phyloP scores from a whole-genome alignment of 129 eudicot genomes.

The Flaveria trinervia region DNA sequence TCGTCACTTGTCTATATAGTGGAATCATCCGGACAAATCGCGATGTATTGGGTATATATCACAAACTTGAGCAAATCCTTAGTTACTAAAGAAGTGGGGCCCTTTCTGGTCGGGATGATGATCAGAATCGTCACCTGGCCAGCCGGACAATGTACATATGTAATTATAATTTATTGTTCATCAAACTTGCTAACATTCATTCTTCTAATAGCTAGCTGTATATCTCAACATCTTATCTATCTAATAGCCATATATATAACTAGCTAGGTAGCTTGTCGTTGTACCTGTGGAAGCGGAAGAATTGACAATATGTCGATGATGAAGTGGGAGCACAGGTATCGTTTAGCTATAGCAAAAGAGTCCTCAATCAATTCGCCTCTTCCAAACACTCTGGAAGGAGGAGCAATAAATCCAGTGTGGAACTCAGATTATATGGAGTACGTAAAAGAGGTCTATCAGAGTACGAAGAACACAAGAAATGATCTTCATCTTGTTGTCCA shows the following conservation, averaged over 20 bases:
- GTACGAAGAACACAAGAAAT: constrained; percentile 71
- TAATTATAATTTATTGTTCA: too few relatives aligned
- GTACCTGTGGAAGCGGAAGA: constrained; percentile 85
- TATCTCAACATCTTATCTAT: too few relatives aligned
- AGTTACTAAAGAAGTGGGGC: constrained; percentile 50
- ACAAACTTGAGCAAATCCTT: constrained; percentile 67
- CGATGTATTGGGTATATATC: constrained; percentile 51
- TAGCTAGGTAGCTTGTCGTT: too few relatives aligned
- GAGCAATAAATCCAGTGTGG: constrained; percentile 76
- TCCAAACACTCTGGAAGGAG: constrained; percentile 75
- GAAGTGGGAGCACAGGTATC: constrained; percentile 68
- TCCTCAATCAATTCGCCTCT: constrained; percentile 71
- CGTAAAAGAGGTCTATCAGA: constrained; percentile 59
- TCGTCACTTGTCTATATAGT: constrained; percentile 61
- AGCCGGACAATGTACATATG: too few relatives aligned
- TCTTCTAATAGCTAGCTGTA: too few relatives aligned
- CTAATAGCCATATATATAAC: too few relatives aligned
- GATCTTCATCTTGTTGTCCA: constrained; percentile 58
- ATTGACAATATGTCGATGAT: constrained; percentile 61
- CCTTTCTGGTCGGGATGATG: constrained; percentile 35
- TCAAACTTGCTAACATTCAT: too few relatives aligned
- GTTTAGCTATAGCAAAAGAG: constrained; percentile 58
- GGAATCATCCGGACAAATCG: constrained; percentile 65
- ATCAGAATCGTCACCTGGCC: constrained; percentile 56
- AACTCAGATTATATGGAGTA: constrained; percentile 70